Evolutionary conservation across 2,329 filamentous ascomycete genomes (phyloP), one percentile per base, ranked within the genome.

Genomic region (Claviceps pazoutovae): DNA sequence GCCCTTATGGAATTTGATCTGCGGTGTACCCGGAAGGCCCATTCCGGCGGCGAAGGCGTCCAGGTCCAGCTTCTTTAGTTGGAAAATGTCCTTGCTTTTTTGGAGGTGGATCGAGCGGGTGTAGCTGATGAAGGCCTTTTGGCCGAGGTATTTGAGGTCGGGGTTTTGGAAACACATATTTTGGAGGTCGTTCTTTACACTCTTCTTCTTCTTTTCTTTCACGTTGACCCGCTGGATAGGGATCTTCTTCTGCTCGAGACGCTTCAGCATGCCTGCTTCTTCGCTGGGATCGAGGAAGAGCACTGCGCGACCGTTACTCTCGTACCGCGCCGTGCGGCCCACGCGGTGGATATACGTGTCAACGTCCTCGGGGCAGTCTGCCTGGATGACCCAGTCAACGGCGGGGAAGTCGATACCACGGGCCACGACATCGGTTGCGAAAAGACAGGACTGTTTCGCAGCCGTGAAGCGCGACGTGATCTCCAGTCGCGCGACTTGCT

Each of bases 341-440:
- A 96, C 91, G 54, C 93, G 82, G 68, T 98, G 93, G 59, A 98
- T 97, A 62, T 98, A 98, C 0, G 93, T 98, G 62, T 97, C 93
- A 4, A 87, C 86, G 65, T 98, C 91, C 66, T 98, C 93, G 0
- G 93, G 93, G 58, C 88, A 95, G 66, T 98, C 93, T n/a, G 88
- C 78, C 64, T 98, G 93, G n/a, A 98, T 88, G 5, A 98, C 93
- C 86, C 93, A 98, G 66, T 98, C 93, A 0, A 98, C 93, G 3
- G 89, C 84, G 0, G 93, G 93, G 63, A 98, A 97, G 66, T 98
- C 93, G 13, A 98, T 78, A 56, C 93, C 93, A 66, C 93, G 80
- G 0, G 93, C 93, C 4, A 94, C 89, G 5, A 98, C 88, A 63
- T 98, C 93, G 0, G 93, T 98, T 1, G 93, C 88, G 64, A 98